Evolutionary conservation across 345 rosid genomes (phyloP).

Genomic region (Clausena lansium): DNA sequence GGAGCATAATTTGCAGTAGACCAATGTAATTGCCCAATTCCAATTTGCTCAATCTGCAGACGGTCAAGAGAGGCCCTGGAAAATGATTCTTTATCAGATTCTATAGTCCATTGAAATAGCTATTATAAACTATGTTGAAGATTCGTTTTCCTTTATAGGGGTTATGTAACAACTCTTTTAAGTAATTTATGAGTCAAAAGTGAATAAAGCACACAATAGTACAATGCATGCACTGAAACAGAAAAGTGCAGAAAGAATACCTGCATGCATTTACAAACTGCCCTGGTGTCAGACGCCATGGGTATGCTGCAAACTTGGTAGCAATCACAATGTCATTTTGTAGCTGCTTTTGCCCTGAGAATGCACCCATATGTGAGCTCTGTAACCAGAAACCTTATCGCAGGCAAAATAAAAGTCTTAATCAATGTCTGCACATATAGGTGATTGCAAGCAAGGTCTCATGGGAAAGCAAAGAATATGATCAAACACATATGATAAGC

Average conservation of each 20-base stretch:
- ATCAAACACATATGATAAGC: not conserved
- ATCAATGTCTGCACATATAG: not conserved
- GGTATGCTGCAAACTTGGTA: constrained; percentile 95
- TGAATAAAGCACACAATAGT: not conserved
- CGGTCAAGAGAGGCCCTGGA: constrained; percentile 73
- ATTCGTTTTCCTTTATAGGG: not conserved
- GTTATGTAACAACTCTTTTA: not conserved
- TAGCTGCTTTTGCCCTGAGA: constrained; percentile 39
- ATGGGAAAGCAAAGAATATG: not conserved
- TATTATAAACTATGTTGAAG: not conserved
- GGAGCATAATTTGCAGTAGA: constrained; percentile 93
- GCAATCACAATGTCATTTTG: constrained; percentile 70
- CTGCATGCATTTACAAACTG: constrained; percentile 94
- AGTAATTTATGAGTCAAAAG: not conserved
- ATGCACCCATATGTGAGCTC: constrained; percentile 9
- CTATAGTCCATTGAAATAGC: not conserved
- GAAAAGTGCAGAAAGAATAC: constrained; percentile 28
- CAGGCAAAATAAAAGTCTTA: not conserved
- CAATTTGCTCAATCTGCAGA: constrained; percentile 71
- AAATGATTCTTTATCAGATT: constrained; percentile 12
- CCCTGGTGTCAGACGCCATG: constrained; percentile 87
- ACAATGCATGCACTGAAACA: not conserved
- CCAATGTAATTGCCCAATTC: constrained; percentile 93
- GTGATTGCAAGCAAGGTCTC: not conserved
- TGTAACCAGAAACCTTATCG: not conserved